Evolutionary conservation across 305 asterid genomes (phyloP), one percentile per base, ranked within the genome.

Genomic region (Striga hermonthica): DNA sequence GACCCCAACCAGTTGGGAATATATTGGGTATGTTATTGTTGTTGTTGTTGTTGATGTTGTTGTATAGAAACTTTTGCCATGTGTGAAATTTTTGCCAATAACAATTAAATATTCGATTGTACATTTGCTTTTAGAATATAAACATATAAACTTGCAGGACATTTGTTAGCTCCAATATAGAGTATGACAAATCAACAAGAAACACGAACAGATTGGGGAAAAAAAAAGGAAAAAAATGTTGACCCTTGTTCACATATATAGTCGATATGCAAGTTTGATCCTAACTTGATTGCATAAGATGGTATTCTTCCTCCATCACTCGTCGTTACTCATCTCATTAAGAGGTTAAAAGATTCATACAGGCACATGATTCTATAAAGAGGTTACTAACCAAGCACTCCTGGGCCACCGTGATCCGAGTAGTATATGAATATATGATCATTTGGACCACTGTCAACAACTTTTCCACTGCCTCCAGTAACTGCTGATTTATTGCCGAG

Each of bases 401-500:
- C 99, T 38, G 97, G 95, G 64, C 96, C 96, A 31, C 99, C 99
- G 47, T 90, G 99, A 82, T 93, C 99, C 3, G 89, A 64, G 70
- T 90, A 93, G 74, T 76, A 93, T 68, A 93, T 43, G 77, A 93
- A 90, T 49, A 93, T 86, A 72, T 82, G 95, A 84, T 93, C 99
- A 71, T 90, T 69, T 44, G 95, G 96, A 73, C 97, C 89, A 53
- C 99, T 93, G 66, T 82, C 80, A 12, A 93, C 82, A 59, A 93
- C 95, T 80, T 93, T 93, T 59, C 97, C 95, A 8, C 96, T 90
- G 28, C 97, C 99, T 38, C 99, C 99, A 8, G 64, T 86, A 45
- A 90, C 71, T 14, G 96, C 95, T 74, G 95, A 72, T 81, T 80
- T 88, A 80, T 93, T 72, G 45, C 96, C 99, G 52, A 93, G 96